Base-by-base conservation (phyloP, 2,329 filamentous ascomycete genomes). In the Sporothrix protearum region DNA sequence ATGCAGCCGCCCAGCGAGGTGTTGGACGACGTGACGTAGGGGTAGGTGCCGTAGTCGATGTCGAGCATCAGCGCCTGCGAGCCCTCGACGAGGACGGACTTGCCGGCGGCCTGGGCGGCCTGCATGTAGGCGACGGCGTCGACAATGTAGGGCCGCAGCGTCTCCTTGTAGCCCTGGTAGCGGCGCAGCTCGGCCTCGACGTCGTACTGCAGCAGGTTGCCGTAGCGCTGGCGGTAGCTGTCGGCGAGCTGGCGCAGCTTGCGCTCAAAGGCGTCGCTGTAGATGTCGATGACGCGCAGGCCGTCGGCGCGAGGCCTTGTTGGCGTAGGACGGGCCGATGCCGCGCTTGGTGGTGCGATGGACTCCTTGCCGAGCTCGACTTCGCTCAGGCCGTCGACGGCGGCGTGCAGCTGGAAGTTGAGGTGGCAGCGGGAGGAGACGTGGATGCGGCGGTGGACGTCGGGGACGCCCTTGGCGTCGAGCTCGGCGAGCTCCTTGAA, bases 151-250 rank as follows among this genome's bases (percentile, higher is more conserved):
- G 84, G 83, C 59, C 83, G 83, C 33, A 93, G 83, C 76, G 84
- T 84, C 72, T 81, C 79, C 36, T 88, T 85, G 78, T 89, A 89
- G 47, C 83, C 82, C 77, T 87, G 84, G 80, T 90, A 92, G 53
- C 83, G 82, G 22, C 78, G 79, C 74, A 94, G 85, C 81, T 94
- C 91, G 45, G 89, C 88, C 75, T 94, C 90, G 7, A 90, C 85
- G 73, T 93, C 88, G 78, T 88, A 87, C 74, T 88, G 78, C 70
- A 79, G 75, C 71, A 79, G 75, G 14, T 91, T 87, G 8, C 91
- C 91, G 76, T 88, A 93, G 68, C 90, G 84, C 81, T 90, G 89
- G 82, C 88, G 85, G 81, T 86, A 91, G n/a, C 87, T 88, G 6
- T 80, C 76, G 9, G 86, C 89, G 25, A 94, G 81, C 30, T 83